Percentiles rank a stretch among this genome's conserved stretches.
These are phyloP conservation scores for Plantago major DNA, from an alignment of 257 asterid genomes.

Conservation along the genomic window DNA sequence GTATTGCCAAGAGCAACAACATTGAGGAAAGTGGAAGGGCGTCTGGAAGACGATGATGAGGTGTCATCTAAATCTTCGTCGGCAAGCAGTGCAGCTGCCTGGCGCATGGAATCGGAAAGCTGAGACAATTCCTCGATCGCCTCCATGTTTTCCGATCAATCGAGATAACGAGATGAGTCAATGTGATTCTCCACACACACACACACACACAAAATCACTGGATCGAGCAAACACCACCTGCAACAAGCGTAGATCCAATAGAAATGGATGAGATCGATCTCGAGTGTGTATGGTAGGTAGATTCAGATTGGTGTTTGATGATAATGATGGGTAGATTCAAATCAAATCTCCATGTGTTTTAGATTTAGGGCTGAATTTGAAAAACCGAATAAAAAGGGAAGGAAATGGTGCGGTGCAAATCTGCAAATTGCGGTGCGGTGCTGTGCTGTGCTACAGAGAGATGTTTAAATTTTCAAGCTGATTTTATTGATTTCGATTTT, in stretches of 20 bases:
- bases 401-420: too few species aligned
- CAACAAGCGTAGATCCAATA: constrained; percentile 35
- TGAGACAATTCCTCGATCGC: constrained; percentile 82
- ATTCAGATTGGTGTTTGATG: too few species aligned
- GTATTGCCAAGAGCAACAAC: constrained; percentile 93
- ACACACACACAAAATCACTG: constrained; percentile 20
- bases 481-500: too few species aligned
- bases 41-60: constrained; percentile 56
- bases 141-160: constrained; percentile 36
- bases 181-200: constrained; percentile 16
- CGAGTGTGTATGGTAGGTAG: too few species aligned
- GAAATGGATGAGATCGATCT: constrained; percentile 24
- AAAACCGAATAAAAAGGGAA: too few species aligned
- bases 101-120: constrained; percentile 95
- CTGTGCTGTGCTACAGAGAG: too few species aligned
- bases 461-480: too few species aligned
- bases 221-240: constrained; percentile 30
- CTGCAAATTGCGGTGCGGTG: too few species aligned
- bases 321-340: too few species aligned
- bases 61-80: constrained; percentile 91
- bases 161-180: constrained; percentile 8
- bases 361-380: too few species aligned
- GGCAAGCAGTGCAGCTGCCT: constrained; percentile 83
- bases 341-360: too few species aligned
- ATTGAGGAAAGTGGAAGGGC: constrained; percentile 83